Conservation (phyloP, 768 basidiomycete genomes). For the Lyophyllum shimeji region DNA sequence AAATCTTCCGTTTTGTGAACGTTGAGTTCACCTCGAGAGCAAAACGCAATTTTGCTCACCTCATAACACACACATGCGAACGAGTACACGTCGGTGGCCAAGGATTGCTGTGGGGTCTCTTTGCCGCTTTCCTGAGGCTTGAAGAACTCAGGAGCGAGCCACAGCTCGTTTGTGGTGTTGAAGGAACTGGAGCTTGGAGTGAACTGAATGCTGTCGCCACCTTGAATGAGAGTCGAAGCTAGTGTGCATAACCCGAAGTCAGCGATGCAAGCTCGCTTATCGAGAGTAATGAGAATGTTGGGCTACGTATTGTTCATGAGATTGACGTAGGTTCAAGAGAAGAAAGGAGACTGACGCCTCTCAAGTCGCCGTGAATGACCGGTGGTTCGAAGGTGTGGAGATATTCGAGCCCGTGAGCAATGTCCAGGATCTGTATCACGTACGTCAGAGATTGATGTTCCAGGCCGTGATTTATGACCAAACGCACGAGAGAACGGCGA, state of each 20-base stretch:
- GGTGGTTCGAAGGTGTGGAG: constrained; percentile 11
- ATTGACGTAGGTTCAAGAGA: not conserved
- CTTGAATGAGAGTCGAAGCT: not conserved
- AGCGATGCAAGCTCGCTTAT: constrained; percentile 11
- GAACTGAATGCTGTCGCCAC: constrained; percentile 4
- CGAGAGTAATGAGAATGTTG: constrained; percentile 14
- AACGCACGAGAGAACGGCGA: constrained; percentile 2
- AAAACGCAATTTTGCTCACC: not conserved
- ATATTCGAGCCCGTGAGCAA: constrained; percentile 8
- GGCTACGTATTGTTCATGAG: not conserved
- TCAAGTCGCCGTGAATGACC: constrained; percentile 10
- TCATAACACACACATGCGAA: constrained; percentile 2
- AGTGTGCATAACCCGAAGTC: constrained; percentile 13
- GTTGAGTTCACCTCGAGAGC: not conserved
- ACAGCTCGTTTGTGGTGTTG: constrained; percentile 2
- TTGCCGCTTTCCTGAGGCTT: not conserved
- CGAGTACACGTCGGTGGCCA: constrained; percentile 10
- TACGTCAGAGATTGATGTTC: not conserved
- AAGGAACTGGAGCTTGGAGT: constrained; percentile 5
- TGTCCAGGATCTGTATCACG: not conserved
- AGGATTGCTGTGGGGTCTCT: constrained; percentile 1
- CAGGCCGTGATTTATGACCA: not conserved
- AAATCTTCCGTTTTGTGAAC: not conserved
- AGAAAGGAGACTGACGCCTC: constrained; percentile 3
- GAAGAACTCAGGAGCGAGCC: constrained; percentile 13